Base-by-base conservation (phyloP, 164 flowering plant genomes). In the Pachysandra terminalis region DNA sequence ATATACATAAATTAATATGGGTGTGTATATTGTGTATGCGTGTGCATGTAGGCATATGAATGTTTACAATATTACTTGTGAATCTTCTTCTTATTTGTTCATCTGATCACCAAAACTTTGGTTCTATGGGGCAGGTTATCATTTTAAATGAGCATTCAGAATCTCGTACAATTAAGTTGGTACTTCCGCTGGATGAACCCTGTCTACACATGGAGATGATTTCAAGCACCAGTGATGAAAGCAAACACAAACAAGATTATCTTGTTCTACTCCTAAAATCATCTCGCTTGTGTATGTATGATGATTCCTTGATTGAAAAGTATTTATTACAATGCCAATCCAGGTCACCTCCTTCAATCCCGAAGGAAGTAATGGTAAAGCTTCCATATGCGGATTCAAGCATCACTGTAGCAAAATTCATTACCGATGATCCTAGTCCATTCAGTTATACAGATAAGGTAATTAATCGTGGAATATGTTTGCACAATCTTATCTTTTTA, bases 71-170 rank as follows among this genome's bases (percentile, higher is more conserved):
- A 32, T 3, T 32, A 32, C 5, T 32, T 32, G 37, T 32, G 7
- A 32, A 32, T 32, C 37, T 32, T 32, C 5, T 32, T 32, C 37
- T 3, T 7, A 51, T 22, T 17, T 53, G 19, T 3, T 28, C 7
- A 27, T 8, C 7, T 3, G 15, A 9, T 23, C 21, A 26, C 41
- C 8, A 56, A 51, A 72, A 9, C 19, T 22, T 49, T 55, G 61
- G 41, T 56, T 70, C 27, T 63, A 55, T 75, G 56, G 69, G 64
- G 68, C 87, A 93, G 98, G 87, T 91, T 59, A 66, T 91, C 54
- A 74, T 88, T 69, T 68, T 94, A 74, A 86, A 87, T 73, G 97
- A 90, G 58, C 83, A 87, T 9, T 81, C 82, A 53, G 96, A 91
- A 77, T 74, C 96, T 48, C 96, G 93, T 63, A 91, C 79, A 12